Conservation (phyloP, 352 stramenopile species). For the Globisporangium megalacanthum region DNA sequence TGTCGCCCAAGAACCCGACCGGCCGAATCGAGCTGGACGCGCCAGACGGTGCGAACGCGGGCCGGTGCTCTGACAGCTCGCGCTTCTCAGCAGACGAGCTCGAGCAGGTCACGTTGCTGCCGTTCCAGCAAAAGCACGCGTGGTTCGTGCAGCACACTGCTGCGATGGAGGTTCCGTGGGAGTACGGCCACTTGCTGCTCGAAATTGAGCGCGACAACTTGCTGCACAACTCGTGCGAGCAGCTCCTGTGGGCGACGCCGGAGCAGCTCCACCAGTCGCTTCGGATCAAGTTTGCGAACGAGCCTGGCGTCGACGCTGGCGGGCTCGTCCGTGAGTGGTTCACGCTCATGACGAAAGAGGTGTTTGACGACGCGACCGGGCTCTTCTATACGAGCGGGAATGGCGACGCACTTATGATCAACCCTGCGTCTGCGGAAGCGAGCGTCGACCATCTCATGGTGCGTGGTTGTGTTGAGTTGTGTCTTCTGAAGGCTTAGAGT, state of each 20-base stretch:
- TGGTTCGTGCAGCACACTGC: constrained; percentile 87
- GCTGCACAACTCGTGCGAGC: constrained; percentile 87
- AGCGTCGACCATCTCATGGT: constrained; percentile 85
- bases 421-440: constrained; percentile 72
- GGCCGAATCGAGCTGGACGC: constrained; percentile 69
- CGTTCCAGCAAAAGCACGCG: constrained; percentile 86
- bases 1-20: constrained; percentile 70
- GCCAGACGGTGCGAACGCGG: constrained; percentile 53
- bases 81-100: constrained; percentile 69
- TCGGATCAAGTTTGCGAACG: constrained; percentile 88
- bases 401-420: constrained; percentile 80
- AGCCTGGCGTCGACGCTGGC: constrained; percentile 88
- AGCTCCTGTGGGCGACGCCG: constrained; percentile 76
- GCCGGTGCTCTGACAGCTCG: constrained; percentile 48
- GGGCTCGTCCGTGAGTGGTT: constrained; percentile 91
- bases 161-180: constrained; percentile 81
- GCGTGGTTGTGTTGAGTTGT: constrained; percentile 1
- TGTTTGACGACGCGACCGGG: constrained; percentile 83
- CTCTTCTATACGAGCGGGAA: constrained; percentile 77
- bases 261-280: constrained; percentile 86
- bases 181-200: constrained; percentile 80
- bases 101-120: constrained; percentile 55
- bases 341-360: constrained; percentile 83
- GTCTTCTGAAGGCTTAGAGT: constrained; percentile 2
- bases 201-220: constrained; percentile 87